Base-by-base conservation (phyloP, 2,329 filamentous ascomycete genomes). In the Colletotrichum chlorophyti region DNA sequence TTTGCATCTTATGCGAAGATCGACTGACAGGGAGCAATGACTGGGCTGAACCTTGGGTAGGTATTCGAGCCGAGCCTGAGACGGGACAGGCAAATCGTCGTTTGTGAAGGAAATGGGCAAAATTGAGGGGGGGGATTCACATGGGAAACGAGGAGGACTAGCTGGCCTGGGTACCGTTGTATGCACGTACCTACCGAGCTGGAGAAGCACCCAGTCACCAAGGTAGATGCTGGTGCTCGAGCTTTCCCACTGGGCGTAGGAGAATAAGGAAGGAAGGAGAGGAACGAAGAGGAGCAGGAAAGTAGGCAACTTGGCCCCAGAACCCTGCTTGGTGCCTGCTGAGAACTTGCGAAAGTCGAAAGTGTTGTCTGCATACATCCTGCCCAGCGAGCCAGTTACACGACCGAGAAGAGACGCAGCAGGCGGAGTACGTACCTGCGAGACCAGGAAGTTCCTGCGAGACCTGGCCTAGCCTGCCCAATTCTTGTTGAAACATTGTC, bases 1-100 rank as follows among this genome's bases (percentile, higher is more conserved):
- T 60, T 60, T 60, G 57, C 45, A 59, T 45, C 57, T 60, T 50
- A 60, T 60, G 57, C 57, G 50, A 45, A 60, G 57, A 60, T 60
- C 57, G 45, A 41, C 57, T 57, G 45, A 60, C 57, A 60, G 57
- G 57, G 51, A 37, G 17, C 11, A 15, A 35, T 32, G 38, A 57
- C 57, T 57, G 26, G 57, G 57, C 57, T 60, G 57, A 55, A 57
- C 57, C 57, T 57, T 43, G 57, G 57, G 21, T n/a, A n/a, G n/a
- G n/a, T n/a, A n/a, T n/a, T n/a, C n/a, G 26, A 60, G 31, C 31
- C 15, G 43, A 12, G 31, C 31, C 24, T 27, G 34, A 14, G 5
- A 49, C 46, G 23, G 21, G 45, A 32, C 24, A 24, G 24, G 19
- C 51, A 34, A 37, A 37, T 60, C 38, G 24, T 10, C 32, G 38